These are phyloP conservation scores for Lentinus tigrinus DNA, from an alignment of 768 basidiomycete genomes.

Conservation along the genomic window DNA sequence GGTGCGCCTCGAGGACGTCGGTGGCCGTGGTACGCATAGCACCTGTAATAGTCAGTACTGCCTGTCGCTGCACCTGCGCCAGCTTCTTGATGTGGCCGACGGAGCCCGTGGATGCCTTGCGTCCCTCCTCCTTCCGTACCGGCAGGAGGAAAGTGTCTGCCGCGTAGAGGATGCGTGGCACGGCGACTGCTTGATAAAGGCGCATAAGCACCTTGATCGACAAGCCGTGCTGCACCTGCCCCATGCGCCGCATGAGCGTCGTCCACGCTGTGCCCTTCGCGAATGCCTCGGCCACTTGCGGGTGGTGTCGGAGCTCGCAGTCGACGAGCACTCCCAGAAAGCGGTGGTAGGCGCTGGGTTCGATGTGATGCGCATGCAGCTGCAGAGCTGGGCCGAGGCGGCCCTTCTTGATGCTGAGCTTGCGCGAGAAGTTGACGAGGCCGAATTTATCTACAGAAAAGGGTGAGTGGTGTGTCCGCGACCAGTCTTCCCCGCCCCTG, in stretches of 20 bases:
- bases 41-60: no score
- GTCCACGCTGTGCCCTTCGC: slow-evolving; percentile 22
- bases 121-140: no score
- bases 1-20: slow-evolving; percentile 24
- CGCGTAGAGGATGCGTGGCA: slow-evolving; percentile 34
- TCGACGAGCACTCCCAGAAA: no score
- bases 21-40: no score
- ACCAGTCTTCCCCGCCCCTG: slow-evolving; percentile 29
- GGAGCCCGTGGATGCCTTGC: neutral
- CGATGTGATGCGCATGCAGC: slow-evolving; percentile 16
- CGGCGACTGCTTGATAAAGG: slow-evolving; percentile 25
- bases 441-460: slow-evolving; percentile 24
- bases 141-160: neutral
- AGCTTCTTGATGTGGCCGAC: slow-evolving; percentile 9
- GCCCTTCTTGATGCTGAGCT: no score
- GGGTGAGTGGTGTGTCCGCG: slow-evolving; percentile 23
- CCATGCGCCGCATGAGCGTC: slow-evolving; percentile 18
- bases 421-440: no score
- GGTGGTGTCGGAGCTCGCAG: slow-evolving; percentile 27
- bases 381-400: slow-evolving; percentile 10
- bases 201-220: slow-evolving; percentile 9
- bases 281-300: slow-evolving; percentile 15
- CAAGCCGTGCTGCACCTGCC: slow-evolving; percentile 22
- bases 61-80: slow-evolving; percentile 20
- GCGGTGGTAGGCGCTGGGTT: slow-evolving; percentile 19